Evolutionary conservation across 805 yeast genomes (phyloP), one percentile per base, ranked within the genome.

Genomic region (Lipomyces lipofer): DNA sequence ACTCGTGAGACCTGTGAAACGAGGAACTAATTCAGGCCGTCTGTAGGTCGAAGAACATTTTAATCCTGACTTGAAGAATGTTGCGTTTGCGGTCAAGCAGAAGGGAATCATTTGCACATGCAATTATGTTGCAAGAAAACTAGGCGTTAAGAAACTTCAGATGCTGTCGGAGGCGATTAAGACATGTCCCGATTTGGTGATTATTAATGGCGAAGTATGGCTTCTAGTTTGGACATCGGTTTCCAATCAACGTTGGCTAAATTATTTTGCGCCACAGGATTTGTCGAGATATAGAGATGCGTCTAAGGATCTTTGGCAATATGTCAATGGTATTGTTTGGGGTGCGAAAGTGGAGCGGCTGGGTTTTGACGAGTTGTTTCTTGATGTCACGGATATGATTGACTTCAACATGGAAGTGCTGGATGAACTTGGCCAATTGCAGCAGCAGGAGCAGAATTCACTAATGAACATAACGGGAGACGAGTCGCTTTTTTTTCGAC

Each of bases 161-260:
- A 8, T 15, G 22, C 43, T 49, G 19, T 10, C 32, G 7, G 56
- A 39, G 2, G 56, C 56, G 19, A 6, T 48, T 29, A 39, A 39
- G 43, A 15, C n/a, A 19, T 49, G 46, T 19, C 56, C 56, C 13
- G 33, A 40, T 12, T 27, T 52, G 21, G 33, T 24, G 12, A 32
- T 52, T n/a, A 51, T 52, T 21, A 52, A 52, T 32, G 56, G 56
- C n/a, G 56, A 52, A 25, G 51, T 47, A n/a, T 17, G 50, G n/a
- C 12, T 19, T 24, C 27, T n/a, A 7, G n/a, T n/a, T n/a, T n/a
- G n/a, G n/a, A n/a, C n/a, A n/a, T n/a, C n/a, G n/a, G n/a, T n/a
- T n/a, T n/a, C 12, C 33, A 29, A 29, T 29, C 13, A 29, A 10
- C 13, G 33, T 13, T 10, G 13, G 33, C 33, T 29, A 29, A 9